Base-by-base conservation (phyloP, 306 rosid genomes). In the Senna tora region DNA sequence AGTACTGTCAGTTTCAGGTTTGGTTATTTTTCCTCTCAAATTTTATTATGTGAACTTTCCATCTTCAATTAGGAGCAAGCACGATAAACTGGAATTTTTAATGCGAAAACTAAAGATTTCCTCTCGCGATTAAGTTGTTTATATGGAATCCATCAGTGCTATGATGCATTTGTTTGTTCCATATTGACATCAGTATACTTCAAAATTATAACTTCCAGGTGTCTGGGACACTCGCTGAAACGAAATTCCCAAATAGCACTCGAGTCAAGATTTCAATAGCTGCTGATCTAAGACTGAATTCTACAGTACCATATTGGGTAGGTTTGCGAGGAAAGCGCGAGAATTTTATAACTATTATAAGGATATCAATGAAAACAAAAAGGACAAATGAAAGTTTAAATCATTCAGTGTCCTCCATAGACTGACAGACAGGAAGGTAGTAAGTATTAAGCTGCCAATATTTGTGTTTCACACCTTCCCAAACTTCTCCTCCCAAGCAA, bases 371-470 rank as follows among this genome's bases (percentile, higher is more conserved):
- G 43, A 73, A 75, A 64, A 65, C 55, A 69, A 17, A 32, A 22
- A 57, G 7, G 55, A 45, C 43, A 61, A 45, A 12, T 47, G 51
- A 33, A 58, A 51, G 13, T 69, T 21, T 71, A 28, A 53, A 74
- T 85, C 79, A 91, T 78, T 87, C 75, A 7, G 83, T 60, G 73
- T 89, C 90, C 46, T 81, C 82, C 12, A 67, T 14, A 63, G 87
- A 77, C 85, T 94, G 97, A 82, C 89, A 87, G 73, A 91, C 95
- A 41, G 98, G 98, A 71, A 94, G 97, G 81, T 86, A 85, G 79
- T 94, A 91, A 5, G 91, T 88, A 84, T 94, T 96, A 65, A 94
- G 97, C 75, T 94, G 97, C 99, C 99, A 94, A 75, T 94, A 94
- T 84, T 82, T 87, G 66, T 91, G 99, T 80, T 89, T 92, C 73